These are phyloP conservation scores for Ophiostoma sp. DNA, from an alignment of 2,329 filamentous ascomycete genomes.

Conservation along the genomic window DNA sequence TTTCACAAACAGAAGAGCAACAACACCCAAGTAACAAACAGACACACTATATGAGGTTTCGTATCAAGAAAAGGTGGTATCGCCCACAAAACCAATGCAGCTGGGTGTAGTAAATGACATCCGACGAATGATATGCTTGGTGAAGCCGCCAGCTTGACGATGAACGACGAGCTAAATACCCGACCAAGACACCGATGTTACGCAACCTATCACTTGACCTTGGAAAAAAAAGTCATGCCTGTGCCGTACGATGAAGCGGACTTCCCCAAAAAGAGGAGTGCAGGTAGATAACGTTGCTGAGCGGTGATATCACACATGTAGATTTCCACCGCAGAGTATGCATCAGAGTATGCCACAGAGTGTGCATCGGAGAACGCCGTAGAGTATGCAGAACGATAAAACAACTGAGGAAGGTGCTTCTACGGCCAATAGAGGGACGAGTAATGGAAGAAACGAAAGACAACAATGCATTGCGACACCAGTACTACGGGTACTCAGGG, in stretches of 20 bases:
- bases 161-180: neutral
- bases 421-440: no score
- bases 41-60: neutral
- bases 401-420: no score
- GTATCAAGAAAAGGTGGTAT: neutral
- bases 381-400: no score
- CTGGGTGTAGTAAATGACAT: neutral
- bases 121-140: neutral
- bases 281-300: no score
- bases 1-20: no score
- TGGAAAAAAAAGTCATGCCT: neutral
- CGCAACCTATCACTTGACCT: neutral
- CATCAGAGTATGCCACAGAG: no score
- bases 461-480: no score
- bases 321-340: no score
- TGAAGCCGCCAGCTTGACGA: neutral
- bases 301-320: no score
- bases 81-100: neutral
- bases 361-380: no score
- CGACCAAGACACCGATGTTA: neutral
- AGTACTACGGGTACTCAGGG: no score
- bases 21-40: neutral
- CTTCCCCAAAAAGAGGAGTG: neutral
- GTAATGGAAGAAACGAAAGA: no score
- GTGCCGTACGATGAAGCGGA: neutral